Base-by-base conservation (phyloP, 257 asterid species). In the Dorcoceras hygrometricum region DNA sequence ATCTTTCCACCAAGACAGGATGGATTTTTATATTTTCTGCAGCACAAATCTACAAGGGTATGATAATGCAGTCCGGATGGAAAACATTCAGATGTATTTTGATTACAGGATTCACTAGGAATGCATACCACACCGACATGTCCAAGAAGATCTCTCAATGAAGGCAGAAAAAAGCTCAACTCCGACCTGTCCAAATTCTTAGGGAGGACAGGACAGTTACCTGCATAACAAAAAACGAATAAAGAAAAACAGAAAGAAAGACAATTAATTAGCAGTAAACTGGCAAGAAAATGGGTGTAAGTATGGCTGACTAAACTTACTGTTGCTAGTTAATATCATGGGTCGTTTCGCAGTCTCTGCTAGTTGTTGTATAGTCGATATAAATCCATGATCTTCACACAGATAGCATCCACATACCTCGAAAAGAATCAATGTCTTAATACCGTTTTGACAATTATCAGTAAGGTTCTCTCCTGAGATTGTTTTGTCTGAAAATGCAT, bases 361-460 rank as follows among this genome's bases (percentile, higher is more conserved):
- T 29, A 94, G 90, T 77, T 88, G 97, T 66, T 94, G 95, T 77
- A 94, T 85, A 63, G 96, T 76, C 36, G 92, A 74, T 54, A 88
- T 69, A 76, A 94, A 84, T 55, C 97, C 99, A 69, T 78, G 94
- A 77, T 90, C 99, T 76, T 90, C 97, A 76, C 72, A 73, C 6
- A 88, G 84, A 63, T 81, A 62, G 90, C 89, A 75, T 94, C 99
- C 70, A 94, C 95, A 74, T 94, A n/a, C 99, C 87, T 94, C 99
- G 77, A 94, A 94, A 68, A 94, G 90, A 74, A 94, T 84, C 86
- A 90, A 75, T 63, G 87, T 86, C 73, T 84, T 94, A 18, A 67
- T 76, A 76, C 69, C 82, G 80, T 69, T 74, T 67, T 77, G 90
- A 72, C 57, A 31, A 63, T 62, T 74, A 31, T 71, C 53, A 71